Evolutionary conservation across 2,329 filamentous ascomycete genomes (phyloP), one percentile per base, ranked within the genome.

Genomic region (Knufia petricola): DNA sequence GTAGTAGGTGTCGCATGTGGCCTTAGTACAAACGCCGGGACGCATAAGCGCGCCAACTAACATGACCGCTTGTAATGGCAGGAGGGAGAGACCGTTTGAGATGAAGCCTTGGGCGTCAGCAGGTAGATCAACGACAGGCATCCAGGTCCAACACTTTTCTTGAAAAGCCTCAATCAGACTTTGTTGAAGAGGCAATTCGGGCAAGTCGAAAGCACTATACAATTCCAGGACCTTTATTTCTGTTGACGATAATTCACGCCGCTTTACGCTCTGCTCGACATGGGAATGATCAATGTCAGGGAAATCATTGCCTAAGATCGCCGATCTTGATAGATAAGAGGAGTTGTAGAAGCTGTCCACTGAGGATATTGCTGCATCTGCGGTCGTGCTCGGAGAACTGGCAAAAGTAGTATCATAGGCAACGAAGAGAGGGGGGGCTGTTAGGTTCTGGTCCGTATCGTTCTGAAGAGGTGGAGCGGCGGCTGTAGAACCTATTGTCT

Each of bases 91-190:
- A 4, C 10, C n/a, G n/a, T 28, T 48, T 3, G 45, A 48, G 8
- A 12, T n/a, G 2, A 8, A 9, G 6, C 21, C 23, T n/a, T 31
- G 21, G 3, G 31, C 26, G 20, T 13, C 20, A 3, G 15, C 20
- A n/a, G 42, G 28, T 12, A 43, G 19, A 23, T 52, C 47, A 3
- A 50, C 42, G 8, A 52, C 50, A 2, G 50, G 50, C 50, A 52
- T 52, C 50, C 50, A 52, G n/a, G 50, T 50, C 48, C 42, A 52
- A 37, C 50, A 52, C 9, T 21, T 37, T n/a, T 52, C 43, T 13
- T 43, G 26, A 38, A 50, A 50, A 12, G 43, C 43, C 24, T 52
- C 50, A 15, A 50, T 38, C 13, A 52, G 31, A 31, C 41, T 34
- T 42, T 52, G 50, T 26, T 48, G 50, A n/a, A 50, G 37, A 23